Base-by-base conservation (phyloP, 2,329 filamentous ascomycete genomes). In the Ramularia endophylla region DNA sequence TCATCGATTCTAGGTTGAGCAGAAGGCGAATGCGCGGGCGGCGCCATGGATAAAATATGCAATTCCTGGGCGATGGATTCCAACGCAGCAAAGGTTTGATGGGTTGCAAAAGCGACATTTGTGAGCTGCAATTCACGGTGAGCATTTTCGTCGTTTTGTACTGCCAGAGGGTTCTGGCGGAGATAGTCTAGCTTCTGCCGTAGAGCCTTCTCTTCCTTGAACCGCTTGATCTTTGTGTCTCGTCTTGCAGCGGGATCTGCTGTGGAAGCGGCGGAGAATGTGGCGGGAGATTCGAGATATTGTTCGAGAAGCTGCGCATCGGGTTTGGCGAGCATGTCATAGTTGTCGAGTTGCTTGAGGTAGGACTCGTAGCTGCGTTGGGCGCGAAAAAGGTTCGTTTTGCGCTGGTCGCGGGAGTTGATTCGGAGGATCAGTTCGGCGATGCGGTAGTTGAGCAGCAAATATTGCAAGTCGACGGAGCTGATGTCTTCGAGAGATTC, bases 401-500 rank as follows among this genome's bases (percentile, higher is more conserved):
- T 78, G 34, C 90, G 79, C 32, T 54, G 43, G 50, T 85, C 77
- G 5, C 70, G 61, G 31, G 72, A 71, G 44, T 77, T 80, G 45
- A 83, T 72, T 52, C 78, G 82, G 56, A 87, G 80, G 27, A 83
- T 70, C 9, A 95, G 74, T 59, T 95, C 88, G 25, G 88, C 90
- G 39, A 92, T 70, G 57, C 83, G 78, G 63, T 82, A 87, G 63
- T 84, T 75, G 47, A 89, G 77, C 16, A 87, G 75, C 47, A 98
- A 75, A 63, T 90, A 85, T 67, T 87, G 87, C 22, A 98, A 68
- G 57, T 94, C 83, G n/a, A 76, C 74, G 1, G 90, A 94, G 11
- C 85, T 72, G 22, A 95, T 70, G 66, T 98, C 92, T 47, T 98
- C 92, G 28, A 90, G 66, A 1, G 78, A 76, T 65, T 98, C 92